These are phyloP conservation scores for Sphagnum fallax DNA, from an alignment of 228 moss, liverwort and hornwort species.

Conservation along the genomic window DNA sequence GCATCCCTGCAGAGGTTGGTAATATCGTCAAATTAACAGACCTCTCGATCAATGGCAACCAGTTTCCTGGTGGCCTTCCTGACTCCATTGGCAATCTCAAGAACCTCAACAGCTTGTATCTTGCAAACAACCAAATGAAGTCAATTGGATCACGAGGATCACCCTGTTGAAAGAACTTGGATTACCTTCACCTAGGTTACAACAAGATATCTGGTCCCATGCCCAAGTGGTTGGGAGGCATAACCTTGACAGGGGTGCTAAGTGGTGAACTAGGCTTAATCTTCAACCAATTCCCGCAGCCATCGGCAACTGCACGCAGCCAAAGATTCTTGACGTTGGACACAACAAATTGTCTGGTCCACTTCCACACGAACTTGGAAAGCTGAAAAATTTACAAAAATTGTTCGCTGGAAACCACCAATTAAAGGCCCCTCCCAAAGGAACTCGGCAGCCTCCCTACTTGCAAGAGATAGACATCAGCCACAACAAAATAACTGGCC, in stretches of 20 bases:
- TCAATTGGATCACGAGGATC: conserved; percentile 15
- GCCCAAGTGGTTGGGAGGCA: conserved; percentile 3
- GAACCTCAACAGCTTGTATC: not conserved
- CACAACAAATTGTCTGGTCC: conserved; percentile 8
- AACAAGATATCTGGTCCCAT: conserved; percentile 19
- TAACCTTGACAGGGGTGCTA: not conserved
- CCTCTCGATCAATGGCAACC: conserved; percentile 17
- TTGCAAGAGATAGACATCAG: conserved; percentile 14
- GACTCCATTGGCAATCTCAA: conserved; percentile 18
- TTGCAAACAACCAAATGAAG: conserved; percentile 13
- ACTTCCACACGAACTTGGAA: conserved; percentile 12
- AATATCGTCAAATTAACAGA: conserved; percentile 1
- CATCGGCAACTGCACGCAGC: conserved; percentile 3
- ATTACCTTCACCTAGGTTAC: not conserved
- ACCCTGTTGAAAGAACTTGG: conserved; percentile 18
- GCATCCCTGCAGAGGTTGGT: conserved; percentile 16
- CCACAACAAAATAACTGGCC: conserved; percentile 13
- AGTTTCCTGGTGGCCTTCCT: conserved; percentile 19
- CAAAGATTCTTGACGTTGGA: not conserved
- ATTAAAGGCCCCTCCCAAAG: conserved; percentile 17
- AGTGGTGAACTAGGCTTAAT: not conserved
- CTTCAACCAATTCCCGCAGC: not conserved
- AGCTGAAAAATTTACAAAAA: conserved; percentile 15
- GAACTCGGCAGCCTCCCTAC: conserved; percentile 11
- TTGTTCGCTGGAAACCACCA: conserved; percentile 6